These are phyloP conservation scores for Calonectria hawksworthii DNA, from an alignment of 2,329 filamentous ascomycete species.

Conservation along the genomic window DNA sequence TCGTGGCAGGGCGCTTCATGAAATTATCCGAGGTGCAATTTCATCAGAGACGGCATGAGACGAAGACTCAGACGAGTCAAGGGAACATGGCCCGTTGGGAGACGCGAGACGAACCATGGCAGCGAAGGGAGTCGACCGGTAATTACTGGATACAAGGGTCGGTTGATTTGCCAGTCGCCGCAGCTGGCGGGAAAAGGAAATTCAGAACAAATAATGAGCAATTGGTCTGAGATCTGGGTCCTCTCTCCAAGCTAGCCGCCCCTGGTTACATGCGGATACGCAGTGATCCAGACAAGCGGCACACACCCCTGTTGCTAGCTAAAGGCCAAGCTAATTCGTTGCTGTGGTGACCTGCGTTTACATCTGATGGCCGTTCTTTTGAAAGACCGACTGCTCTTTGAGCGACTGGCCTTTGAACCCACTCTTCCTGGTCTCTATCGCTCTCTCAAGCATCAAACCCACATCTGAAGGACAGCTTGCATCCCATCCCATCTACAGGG, in stretches of 20 bases:
- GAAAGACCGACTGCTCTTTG: conserved; percentile 35
- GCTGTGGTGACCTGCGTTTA: conserved; percentile 53
- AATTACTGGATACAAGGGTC: conserved; percentile 21
- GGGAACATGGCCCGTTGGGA: conserved; percentile 12
- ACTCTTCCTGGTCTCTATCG: conserved; percentile 41
- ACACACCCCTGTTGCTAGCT: too few relatives aligned
- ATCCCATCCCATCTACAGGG: conserved; percentile 28
- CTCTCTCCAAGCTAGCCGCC: conserved; percentile 27
- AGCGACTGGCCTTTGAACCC: conserved; percentile 35
- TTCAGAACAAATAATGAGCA: neutral
- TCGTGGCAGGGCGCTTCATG: conserved; percentile 5
- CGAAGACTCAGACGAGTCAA: conserved; percentile 2
- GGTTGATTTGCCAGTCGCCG: conserved; percentile 18
- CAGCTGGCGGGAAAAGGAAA: conserved; percentile 3
- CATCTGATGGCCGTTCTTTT: too few relatives aligned
- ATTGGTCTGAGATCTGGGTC: conserved; percentile 38
- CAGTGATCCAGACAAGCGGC: too few relatives aligned
- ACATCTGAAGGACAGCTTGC: conserved; percentile 32
- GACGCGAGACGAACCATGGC: conserved; percentile 11
- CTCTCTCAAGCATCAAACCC: conserved; percentile 39
- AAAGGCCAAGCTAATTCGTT: too few relatives aligned
- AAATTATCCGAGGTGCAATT: conserved; percentile 7
- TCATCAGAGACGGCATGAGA: conserved; percentile 11
- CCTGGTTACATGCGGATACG: conserved; percentile 28
- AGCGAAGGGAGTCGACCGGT: conserved; percentile 17